Conservation (phyloP, 768 basidiomycete genomes). For the Leccinum boreale region DNA sequence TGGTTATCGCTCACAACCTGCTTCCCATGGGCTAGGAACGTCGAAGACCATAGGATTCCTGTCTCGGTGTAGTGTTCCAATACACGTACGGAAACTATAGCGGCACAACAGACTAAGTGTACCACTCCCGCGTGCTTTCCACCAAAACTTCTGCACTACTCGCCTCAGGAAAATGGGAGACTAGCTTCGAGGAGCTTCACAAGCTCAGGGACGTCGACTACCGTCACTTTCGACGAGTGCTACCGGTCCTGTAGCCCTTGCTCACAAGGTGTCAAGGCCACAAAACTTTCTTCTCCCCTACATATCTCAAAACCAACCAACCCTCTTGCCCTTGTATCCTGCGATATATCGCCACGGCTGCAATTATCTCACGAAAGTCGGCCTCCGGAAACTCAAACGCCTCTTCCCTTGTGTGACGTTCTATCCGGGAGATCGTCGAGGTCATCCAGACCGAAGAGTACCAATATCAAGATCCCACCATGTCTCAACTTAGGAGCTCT, state of each 20-base stretch:
- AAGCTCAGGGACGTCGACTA: slow-evolving; percentile 94
- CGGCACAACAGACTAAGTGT: slow-evolving; percentile 94
- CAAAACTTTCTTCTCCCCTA: slow-evolving; percentile 81
- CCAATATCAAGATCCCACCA: slow-evolving; percentile 92
- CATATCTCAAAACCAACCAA: slow-evolving; percentile 56
- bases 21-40: too few relatives aligned
- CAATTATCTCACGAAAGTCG: slow-evolving; percentile 62
- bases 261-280: slow-evolving; percentile 57
- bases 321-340: slow-evolving; percentile 85
- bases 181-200: slow-evolving; percentile 93
- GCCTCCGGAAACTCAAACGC: slow-evolving; percentile 45
- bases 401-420: slow-evolving; percentile 76
- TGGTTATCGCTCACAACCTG: too few relatives aligned
- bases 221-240: slow-evolving; percentile 28
- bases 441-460: slow-evolving; percentile 95
- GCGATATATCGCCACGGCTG: slow-evolving; percentile 61
- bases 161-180: slow-evolving; percentile 76
- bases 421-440: slow-evolving; percentile 88
- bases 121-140: too few relatives aligned
- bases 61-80: too few relatives aligned
- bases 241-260: too few relatives aligned
- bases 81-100: slow-evolving; percentile 73
- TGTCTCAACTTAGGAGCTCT: slow-evolving; percentile 78
- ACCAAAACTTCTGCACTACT: slow-evolving; percentile 60
- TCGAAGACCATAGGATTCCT: too few relatives aligned